These are phyloP conservation scores for Lecanicillium sp. DNA, from an alignment of 2,329 filamentous ascomycete genomes.

Conservation along the genomic window DNA sequence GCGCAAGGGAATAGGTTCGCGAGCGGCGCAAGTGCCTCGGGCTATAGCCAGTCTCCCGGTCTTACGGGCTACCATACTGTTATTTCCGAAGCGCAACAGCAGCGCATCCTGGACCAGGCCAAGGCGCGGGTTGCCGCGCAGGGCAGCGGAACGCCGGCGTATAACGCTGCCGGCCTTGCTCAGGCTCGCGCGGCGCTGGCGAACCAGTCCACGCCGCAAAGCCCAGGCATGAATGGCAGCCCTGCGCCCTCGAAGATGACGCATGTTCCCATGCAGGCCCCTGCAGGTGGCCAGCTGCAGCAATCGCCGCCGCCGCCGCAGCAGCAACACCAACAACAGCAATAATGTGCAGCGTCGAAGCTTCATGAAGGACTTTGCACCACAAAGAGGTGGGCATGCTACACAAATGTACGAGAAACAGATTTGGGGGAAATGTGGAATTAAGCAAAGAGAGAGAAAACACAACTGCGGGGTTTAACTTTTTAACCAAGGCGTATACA, in stretches of 20 bases:
- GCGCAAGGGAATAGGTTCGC: constrained; percentile 4
- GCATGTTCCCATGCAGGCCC: constrained; percentile 34
- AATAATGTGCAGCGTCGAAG: no score
- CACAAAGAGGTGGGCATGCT: no score
- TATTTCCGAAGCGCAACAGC: constrained; percentile 41
- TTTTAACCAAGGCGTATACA: no score
- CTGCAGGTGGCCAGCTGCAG: constrained; percentile 21
- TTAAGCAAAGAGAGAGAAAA: no score
- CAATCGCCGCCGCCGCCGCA: background rate
- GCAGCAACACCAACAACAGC: no score
- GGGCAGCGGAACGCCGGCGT: constrained; percentile 32
- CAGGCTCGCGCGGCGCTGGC: constrained; percentile 28
- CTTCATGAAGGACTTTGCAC: no score
- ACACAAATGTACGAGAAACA: no score
- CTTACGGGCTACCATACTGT: constrained; percentile 41
- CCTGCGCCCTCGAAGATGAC: constrained; percentile 34
- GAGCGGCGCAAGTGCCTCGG: constrained; percentile 1
- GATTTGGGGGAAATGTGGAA: no score
- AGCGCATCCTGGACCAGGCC: constrained; percentile 43
- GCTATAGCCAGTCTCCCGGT: constrained; percentile 24
- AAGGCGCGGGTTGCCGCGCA: constrained; percentile 39
- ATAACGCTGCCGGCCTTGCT: constrained; percentile 29
- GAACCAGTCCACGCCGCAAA: constrained; percentile 29
- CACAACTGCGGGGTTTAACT: no score
- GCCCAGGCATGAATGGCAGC: constrained; percentile 25